These are phyloP conservation scores for Thelonectria olida DNA, from an alignment of 2,329 filamentous ascomycete species.

Conservation along the genomic window DNA sequence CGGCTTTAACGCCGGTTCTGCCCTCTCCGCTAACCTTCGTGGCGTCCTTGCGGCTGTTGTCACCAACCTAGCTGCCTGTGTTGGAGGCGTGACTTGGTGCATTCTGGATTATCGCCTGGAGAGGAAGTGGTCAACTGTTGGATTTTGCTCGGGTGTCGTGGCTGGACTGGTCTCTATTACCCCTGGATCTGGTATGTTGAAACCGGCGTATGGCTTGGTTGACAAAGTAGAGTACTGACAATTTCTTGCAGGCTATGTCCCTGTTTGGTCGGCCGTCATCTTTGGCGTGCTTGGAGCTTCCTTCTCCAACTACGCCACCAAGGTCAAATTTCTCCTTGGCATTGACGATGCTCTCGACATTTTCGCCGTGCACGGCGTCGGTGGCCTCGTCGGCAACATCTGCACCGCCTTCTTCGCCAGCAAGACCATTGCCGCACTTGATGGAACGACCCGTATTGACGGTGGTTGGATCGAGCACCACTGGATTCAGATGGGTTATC, in stretches of 20 bases:
- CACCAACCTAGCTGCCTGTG: slow-evolving; percentile 84
- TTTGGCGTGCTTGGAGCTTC: slow-evolving; percentile 80
- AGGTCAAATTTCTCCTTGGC: slow-evolving; percentile 84
- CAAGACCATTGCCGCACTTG: slow-evolving; percentile 84
- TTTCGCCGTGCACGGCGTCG: slow-evolving; percentile 83
- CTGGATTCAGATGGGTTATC: slow-evolving; percentile 85
- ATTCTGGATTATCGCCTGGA: slow-evolving; percentile 89
- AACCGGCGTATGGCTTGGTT: not conserved
- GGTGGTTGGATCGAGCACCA: slow-evolving; percentile 87
- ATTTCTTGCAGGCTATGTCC: slow-evolving; percentile 69
- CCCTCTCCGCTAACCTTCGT: slow-evolving; percentile 81
- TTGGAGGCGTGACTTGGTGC: slow-evolving; percentile 90
- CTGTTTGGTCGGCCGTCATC: slow-evolving; percentile 83
- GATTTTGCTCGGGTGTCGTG: slow-evolving; percentile 91
- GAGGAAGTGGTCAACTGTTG: slow-evolving; percentile 91
- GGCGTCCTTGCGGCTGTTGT: slow-evolving; percentile 88
- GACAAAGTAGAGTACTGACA: slow-evolving; percentile 17
- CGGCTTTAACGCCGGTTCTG: slow-evolving; percentile 91
- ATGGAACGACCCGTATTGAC: slow-evolving; percentile 71
- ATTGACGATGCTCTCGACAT: slow-evolving; percentile 91
- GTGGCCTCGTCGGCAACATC: slow-evolving; percentile 81
- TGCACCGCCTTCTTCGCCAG: slow-evolving; percentile 85
- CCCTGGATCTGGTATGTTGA: slow-evolving; percentile 74
- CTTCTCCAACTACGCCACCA: slow-evolving; percentile 89
- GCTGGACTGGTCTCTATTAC: slow-evolving; percentile 90